Evolutionary conservation across 108 stramenopile genomes (phyloP).

Genomic region (Cyclotella cryptica): DNA sequence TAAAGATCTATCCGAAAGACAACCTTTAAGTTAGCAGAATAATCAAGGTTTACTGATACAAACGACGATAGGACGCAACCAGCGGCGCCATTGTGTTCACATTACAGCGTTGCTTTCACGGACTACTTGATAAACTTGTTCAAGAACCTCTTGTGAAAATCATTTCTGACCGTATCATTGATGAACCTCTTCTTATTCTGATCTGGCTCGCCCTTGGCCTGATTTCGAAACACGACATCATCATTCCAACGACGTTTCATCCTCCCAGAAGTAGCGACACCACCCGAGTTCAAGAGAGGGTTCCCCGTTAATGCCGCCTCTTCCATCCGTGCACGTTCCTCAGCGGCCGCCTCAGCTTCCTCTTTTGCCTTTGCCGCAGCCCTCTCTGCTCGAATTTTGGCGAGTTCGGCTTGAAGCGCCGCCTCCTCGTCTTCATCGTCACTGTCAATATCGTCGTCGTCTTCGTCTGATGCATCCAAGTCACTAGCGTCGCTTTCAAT

Average conservation of each 20-base stretch:
- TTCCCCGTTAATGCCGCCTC: conserved; percentile 90
- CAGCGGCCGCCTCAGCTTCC: conserved; percentile 78
- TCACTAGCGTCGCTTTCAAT: conserved; percentile 60
- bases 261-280: conserved; percentile 47
- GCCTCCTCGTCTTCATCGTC: conserved; percentile 95
- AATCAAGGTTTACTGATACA: too few relatives aligned
- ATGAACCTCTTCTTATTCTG: conserved; percentile 91
- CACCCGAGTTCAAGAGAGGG: conserved; percentile 74
- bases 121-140: conserved; percentile 87
- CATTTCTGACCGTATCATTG: conserved; percentile 97
- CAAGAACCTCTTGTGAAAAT: conserved; percentile 96
- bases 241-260: conserved; percentile 96
- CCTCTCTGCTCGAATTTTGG: conserved; percentile 90
- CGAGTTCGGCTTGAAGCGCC: conserved; percentile 91
- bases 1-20: too few relatives aligned
- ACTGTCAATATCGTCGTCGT: conserved; percentile 61
- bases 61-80: too few relatives aligned
- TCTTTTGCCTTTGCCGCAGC: conserved; percentile 77
- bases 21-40: too few relatives aligned
- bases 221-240: conserved; percentile 98
- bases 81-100: neutral
- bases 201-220: conserved; percentile 90
- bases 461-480: conserved; percentile 71
- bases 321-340: conserved; percentile 78
- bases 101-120: neutral